A percentile compares a stretch with the other conserved stretches of the same genome.
Evolutionary conservation across 1,284 basidiomycete genomes (phyloP).

Genomic region (Fomes fomentarius): DNA sequence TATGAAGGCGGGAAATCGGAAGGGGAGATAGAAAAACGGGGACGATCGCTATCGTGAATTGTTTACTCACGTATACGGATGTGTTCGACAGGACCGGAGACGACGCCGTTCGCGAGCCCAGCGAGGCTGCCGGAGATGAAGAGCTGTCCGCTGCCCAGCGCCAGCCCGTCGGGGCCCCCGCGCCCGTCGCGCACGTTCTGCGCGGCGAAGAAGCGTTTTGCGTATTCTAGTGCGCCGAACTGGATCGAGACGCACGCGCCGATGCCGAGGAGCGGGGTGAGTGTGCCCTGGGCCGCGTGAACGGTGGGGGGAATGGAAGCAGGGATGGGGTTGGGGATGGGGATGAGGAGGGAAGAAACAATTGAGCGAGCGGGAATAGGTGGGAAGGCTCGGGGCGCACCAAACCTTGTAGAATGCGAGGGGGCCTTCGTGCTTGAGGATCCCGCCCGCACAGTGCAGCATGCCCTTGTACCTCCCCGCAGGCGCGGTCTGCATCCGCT

Average conservation of each 20-base stretch:
- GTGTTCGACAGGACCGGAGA: constrained; percentile 96
- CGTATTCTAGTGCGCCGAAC: constrained; percentile 90
- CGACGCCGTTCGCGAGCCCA: constrained; percentile 89
- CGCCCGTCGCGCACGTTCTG: constrained; percentile 57
- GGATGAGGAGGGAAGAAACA: not conserved
- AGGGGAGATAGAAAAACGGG: no score
- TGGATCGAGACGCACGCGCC: constrained; percentile 97
- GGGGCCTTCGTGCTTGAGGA: constrained; percentile 91
- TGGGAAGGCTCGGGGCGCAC: constrained; percentile 14
- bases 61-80: constrained; percentile 82
- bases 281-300: constrained; percentile 68
- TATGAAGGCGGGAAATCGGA: constrained; percentile 4
- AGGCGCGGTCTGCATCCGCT: constrained; percentile 95
- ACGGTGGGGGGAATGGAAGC: constrained; percentile 2
- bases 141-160: constrained; percentile 68
- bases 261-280: constrained; percentile 92
- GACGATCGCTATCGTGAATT: not conserved
- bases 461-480: constrained; percentile 89
- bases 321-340: not conserved
- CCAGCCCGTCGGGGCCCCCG: constrained; percentile 63
- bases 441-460: constrained; percentile 86
- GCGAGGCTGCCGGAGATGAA: constrained; percentile 82
- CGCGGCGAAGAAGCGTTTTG: constrained; percentile 82
- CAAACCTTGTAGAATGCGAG: constrained; percentile 94
- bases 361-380: constrained; percentile 4